Evolutionary conservation across 345 rosid genomes (phyloP), one percentile per base, ranked within the genome.

Genomic region (Corymbia maculata): DNA sequence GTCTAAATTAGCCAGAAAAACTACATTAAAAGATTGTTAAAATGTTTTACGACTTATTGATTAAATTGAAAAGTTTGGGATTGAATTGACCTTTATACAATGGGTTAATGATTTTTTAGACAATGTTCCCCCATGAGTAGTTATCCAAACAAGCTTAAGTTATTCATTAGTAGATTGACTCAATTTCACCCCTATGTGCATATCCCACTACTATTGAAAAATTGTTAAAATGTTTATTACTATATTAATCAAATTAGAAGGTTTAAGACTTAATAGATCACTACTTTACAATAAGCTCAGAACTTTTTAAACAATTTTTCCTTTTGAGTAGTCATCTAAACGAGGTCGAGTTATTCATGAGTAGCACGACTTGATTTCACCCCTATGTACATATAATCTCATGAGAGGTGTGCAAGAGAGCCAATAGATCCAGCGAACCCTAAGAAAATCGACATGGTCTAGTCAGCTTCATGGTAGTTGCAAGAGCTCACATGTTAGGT

Each of bases 251-350:
- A 66, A 66, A 30, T 66, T 30, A 3, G 2, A 66, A 66, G 30
- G 0, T 66, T 7, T 30, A 30, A 1, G 6, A 66, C 0, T 30
- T 1, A 66, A 30, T 30, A 3, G 2, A 36, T 36, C 42, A 0
- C 3, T 1, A 2, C 30, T 26, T 4, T n/a, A 15, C 0, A 30
- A 15, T 30, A 30, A 0, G 1, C 30, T 30, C 30, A 14, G 0
- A 5, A 66, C 6, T 13, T 16, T 52, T 64, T 64, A 64, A 17
- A 64, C 1, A 2, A 64, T 64, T n/a, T 4, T 66, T 3, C 4
- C 44, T 66, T 21, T 30, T 1, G 6, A 30, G 1, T 66, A 32
- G 24, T 19, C 45, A 70, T 70, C 4, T 24, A 32, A 2, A 8
- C 5, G 0, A 70, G 24, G 13, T 0, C 0, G 45, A 32, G 45